Conservation (phyloP, 2,329 filamentous ascomycete species). For the Ascochyta lentis region DNA sequence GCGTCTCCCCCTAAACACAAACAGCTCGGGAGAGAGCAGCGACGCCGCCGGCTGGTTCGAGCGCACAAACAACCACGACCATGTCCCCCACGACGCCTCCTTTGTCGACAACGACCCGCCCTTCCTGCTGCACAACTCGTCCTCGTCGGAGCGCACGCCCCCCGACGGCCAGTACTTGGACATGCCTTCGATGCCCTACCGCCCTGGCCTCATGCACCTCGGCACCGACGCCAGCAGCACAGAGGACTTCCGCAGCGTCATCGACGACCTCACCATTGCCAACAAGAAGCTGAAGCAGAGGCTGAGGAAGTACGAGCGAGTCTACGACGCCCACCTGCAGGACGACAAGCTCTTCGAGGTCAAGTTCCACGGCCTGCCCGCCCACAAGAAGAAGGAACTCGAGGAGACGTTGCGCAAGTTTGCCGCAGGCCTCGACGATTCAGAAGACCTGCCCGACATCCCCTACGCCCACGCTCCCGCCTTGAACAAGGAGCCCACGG, state of each 20-base stretch:
- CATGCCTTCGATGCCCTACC: constrained; percentile 33
- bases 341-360: constrained; percentile 85
- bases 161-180: constrained; percentile 40
- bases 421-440: constrained; percentile 65
- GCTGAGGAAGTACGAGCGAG: constrained; percentile 72
- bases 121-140: constrained; percentile 55
- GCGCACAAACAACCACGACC: constrained; percentile 59
- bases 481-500: constrained; percentile 63
- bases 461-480: constrained; percentile 50
- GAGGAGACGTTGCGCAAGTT: constrained; percentile 77
- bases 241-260: constrained; percentile 81
- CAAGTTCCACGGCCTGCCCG: constrained; percentile 75
- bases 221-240: constrained; percentile 64
- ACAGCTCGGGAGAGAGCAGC: constrained; percentile 59
- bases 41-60: constrained; percentile 62
- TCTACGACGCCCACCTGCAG: constrained; percentile 69
- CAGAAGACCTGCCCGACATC: constrained; percentile 27
- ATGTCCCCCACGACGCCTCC: constrained; percentile 46
- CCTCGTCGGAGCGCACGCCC: constrained; percentile 51
- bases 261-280: constrained; percentile 84
- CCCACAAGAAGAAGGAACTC: constrained; percentile 76
- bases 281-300: constrained; percentile 80
- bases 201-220: constrained; percentile 49
- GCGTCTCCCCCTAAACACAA: constrained; percentile 40
- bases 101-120: constrained; percentile 55